Base-by-base conservation (phyloP, 2,329 filamentous ascomycete genomes). In the Fusarium sp. region DNA sequence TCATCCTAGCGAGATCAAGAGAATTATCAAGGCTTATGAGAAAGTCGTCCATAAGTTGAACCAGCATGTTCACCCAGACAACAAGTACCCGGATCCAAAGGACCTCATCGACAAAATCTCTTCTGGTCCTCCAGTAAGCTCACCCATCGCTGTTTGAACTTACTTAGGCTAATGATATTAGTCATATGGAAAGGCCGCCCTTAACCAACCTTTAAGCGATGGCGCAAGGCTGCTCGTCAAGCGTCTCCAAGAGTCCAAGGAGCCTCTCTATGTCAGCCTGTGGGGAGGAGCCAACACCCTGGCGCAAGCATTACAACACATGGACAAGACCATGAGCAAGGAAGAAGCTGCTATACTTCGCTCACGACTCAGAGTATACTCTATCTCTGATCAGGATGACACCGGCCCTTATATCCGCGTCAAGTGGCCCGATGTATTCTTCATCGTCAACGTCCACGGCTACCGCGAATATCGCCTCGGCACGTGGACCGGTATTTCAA, bases 321-420 rank as follows among this genome's bases (percentile, higher is more conserved):
- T 64, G 5, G 38, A 57, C 1, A 46, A 47, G 10, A 52, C 58
- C 3, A 42, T 41, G 10, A 57, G 18, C 16, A 31, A 20, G 3
- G 20, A 44, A 16, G 11, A 49, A 37, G 33, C 44, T 11, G 52
- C 38, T 2, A 4, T 18, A 1, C 49, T 64, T 28, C 57, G 61
- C 18, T 63, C 61, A 11, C 26, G 58, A 10, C 58, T 64, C 2
- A 29, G 31, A 15, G 37, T 63, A 3, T 64, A 63, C 21, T 56
- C 61, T 2, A 64, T 63, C n/a, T 63, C 61, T 2, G 61, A 64
- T 15, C 61, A 64, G 8, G 61, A 64, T 28, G 61, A 64, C 3
- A 21, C 42, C 0, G 50, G 61, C 1, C n/a, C 61, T 2, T 63
- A 39, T 4, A 63, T 64, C 6, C 35, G 58, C 7, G 38, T 50